Conservation (phyloP, 495 filamentous ascomycete species). For the Penicillium coprophilum region DNA sequence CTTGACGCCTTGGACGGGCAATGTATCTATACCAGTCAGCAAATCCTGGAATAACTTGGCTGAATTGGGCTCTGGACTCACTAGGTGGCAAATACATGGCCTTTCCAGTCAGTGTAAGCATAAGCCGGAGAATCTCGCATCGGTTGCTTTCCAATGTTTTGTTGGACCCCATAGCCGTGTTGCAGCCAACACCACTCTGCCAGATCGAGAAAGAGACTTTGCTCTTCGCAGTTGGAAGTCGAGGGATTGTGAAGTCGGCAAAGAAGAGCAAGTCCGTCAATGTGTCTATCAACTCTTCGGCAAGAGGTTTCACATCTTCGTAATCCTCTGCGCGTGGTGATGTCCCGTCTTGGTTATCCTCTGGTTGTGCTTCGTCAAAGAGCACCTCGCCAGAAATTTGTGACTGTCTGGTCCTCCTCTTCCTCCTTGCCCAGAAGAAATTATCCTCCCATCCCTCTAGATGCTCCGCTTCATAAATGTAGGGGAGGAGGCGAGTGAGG, state of each 20-base stretch:
- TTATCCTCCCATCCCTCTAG: conserved; percentile 84
- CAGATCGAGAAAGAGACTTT: conserved; percentile 95
- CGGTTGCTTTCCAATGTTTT: conserved; percentile 91
- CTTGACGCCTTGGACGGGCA: conserved; percentile 83
- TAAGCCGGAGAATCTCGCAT: conserved; percentile 81
- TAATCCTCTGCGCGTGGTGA: conserved; percentile 58
- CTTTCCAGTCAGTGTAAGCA: conserved; percentile 83
- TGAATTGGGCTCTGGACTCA: conserved; percentile 30
- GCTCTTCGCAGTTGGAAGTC: conserved; percentile 60
- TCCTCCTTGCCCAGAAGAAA: conserved; percentile 85
- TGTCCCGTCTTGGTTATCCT: conserved; percentile 46
- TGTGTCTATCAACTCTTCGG: conserved; percentile 91
- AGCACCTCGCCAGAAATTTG: conserved; percentile 69
- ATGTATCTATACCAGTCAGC: conserved; percentile 49
- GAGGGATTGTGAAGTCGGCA: conserved; percentile 80
- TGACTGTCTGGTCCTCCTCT: conserved; percentile 55
- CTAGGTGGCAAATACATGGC: conserved; percentile 89
- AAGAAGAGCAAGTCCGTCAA: conserved; percentile 90
- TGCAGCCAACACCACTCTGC: conserved; percentile 97
- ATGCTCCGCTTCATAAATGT: conserved; percentile 86
- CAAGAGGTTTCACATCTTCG: conserved; percentile 83
- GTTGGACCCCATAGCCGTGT: conserved; percentile 79
- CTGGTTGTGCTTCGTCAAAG: conserved; percentile 71
- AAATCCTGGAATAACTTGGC: background rate
- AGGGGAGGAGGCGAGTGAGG: conserved; percentile 87